phyloP scores from a whole-genome alignment of 345 rosid species.

The Nasturtium officinale region DNA sequence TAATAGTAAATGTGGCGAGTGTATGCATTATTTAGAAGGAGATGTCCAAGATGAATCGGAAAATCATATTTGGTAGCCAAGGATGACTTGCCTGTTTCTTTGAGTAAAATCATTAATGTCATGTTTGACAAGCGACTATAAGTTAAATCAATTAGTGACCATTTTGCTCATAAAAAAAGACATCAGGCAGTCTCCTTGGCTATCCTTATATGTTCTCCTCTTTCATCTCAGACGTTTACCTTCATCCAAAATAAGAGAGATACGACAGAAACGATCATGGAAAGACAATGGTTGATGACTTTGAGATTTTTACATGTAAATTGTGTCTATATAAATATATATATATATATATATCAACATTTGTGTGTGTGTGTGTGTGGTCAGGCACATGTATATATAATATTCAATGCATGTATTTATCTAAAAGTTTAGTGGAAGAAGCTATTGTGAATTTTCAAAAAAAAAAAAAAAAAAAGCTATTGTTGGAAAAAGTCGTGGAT shows the following conservation, averaged over 20 bases:
- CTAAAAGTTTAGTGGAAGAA: too few species aligned
- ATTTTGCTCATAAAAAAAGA: conserved; percentile 18
- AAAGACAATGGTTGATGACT: conserved; percentile 14
- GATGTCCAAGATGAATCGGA: conserved; percentile 34
- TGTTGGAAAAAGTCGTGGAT: too few species aligned
- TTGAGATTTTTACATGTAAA: neutral
- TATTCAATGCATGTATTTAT: neutral
- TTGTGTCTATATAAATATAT: neutral
- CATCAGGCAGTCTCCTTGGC: conserved; percentile 42
- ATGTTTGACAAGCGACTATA: conserved; percentile 13
- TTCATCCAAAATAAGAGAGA: conserved; percentile 7
- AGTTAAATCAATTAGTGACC: neutral
- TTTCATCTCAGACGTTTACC: conserved; percentile 35
- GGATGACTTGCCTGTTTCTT: conserved; percentile 42
- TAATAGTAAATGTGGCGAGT: neutral
- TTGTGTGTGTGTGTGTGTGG: too few species aligned
- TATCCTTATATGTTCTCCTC: conserved; percentile 40
- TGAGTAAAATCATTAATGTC: conserved; percentile 8
- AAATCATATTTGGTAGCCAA: conserved; percentile 44
- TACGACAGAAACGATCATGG: neutral
- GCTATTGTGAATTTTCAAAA: too few species aligned
- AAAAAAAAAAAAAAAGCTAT: too few species aligned
- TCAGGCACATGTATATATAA: neutral
- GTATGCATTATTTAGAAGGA: conserved; percentile 20
- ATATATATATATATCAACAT: too few species aligned